phyloP scores from a whole-genome alignment of 345 rosid species.

The Euphorbia peplus region DNA sequence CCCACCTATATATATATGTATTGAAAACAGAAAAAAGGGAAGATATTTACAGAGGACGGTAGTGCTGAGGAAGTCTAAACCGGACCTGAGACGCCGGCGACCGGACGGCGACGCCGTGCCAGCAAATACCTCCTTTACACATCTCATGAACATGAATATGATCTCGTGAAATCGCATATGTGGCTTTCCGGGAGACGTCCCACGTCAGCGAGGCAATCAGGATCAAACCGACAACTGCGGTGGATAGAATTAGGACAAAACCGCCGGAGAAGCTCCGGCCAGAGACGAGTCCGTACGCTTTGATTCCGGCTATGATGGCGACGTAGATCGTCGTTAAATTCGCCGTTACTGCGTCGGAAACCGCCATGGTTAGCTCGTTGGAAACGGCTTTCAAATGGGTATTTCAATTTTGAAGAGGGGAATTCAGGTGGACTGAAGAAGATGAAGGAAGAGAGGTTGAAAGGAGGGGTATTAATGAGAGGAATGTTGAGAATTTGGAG shows the following conservation, averaged over 20 bases:
- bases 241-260: conserved; percentile 61
- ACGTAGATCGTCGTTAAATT: conserved; percentile 85
- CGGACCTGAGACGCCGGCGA: conserved; percentile 96
- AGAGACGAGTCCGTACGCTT: conserved; percentile 49
- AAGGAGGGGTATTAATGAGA: neutral
- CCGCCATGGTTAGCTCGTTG: no score
- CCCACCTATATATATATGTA: neutral
- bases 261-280: conserved; percentile 70
- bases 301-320: conserved; percentile 70
- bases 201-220: conserved; percentile 73
- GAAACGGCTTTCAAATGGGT: no score
- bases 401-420: no score
- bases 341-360: conserved; percentile 77
- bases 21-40: neutral
- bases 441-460: neutral
- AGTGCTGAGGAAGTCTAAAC: conserved; percentile 66
- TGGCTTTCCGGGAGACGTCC: conserved; percentile 83
- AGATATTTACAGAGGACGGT: conserved; percentile 13
- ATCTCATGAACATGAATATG: conserved; percentile 45
- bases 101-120: conserved; percentile 96
- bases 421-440: no score
- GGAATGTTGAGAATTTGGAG: conserved; percentile 23
- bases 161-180: conserved; percentile 60
- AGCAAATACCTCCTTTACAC: conserved; percentile 93
- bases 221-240: conserved; percentile 57